These are phyloP conservation scores for Aureobasidium uvarum DNA, from an alignment of 2,329 filamentous ascomycete species.

Conservation along the genomic window DNA sequence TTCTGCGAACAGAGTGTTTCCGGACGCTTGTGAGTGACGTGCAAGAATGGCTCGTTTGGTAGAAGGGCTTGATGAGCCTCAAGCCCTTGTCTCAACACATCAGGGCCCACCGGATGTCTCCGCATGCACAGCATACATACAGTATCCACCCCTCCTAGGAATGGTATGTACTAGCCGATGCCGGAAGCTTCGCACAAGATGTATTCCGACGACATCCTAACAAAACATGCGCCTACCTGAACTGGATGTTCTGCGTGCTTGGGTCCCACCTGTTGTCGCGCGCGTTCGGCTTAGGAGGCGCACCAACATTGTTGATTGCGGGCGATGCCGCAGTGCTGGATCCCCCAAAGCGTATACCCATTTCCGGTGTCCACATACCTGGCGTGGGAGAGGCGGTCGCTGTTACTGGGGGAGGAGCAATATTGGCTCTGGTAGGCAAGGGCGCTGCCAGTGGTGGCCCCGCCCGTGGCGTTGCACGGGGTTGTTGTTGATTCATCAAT, in stretches of 20 bases:
- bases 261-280: constrained; percentile 42
- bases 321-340: constrained; percentile 31
- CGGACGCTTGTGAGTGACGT: neutral
- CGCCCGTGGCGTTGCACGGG: constrained; percentile 46
- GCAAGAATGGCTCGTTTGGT: neutral
- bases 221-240: constrained; percentile 35
- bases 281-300: constrained; percentile 31
- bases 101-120: neutral
- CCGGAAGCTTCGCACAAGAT: constrained; percentile 3
- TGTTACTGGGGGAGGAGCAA: constrained; percentile 28
- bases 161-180: neutral
- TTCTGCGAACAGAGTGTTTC: neutral
- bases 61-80: neutral
- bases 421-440: constrained; percentile 45
- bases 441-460: constrained; percentile 57
- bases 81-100: constrained; percentile 6
- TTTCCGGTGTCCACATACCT: constrained; percentile 73
- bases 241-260: constrained; percentile 40
- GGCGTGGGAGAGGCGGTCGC: constrained; percentile 39
- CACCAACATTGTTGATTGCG: constrained; percentile 30
- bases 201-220: neutral
- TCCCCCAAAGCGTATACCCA: constrained; percentile 74
- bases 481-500: constrained; percentile 35
- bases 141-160: neutral
- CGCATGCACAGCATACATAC: constrained; percentile 12